Percentiles rank a stretch among this genome's conserved stretches.
These are phyloP conservation scores for Saposhnikovia divaricata DNA, from an alignment of 129 eudicot genomes.

Conservation along the genomic window DNA sequence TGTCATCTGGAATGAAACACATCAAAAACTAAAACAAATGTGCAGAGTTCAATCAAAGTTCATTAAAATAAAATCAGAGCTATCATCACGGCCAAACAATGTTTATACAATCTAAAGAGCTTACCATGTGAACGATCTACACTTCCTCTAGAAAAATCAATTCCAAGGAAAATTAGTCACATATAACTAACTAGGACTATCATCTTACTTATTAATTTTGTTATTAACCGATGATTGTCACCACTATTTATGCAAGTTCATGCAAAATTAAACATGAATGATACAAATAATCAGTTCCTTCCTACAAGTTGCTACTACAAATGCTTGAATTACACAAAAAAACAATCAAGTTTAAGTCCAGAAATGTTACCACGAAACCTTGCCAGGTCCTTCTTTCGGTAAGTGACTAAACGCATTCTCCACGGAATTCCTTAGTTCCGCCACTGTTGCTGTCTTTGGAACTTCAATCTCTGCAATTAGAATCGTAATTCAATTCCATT, in stretches of 20 bases:
- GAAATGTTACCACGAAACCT: slow-evolving; percentile 64
- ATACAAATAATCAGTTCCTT: background rate
- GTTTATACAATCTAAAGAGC: background rate
- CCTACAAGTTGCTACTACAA: background rate
- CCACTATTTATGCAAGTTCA: background rate
- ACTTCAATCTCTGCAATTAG: slow-evolving; percentile 50
- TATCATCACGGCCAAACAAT: background rate
- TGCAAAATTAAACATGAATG: background rate
- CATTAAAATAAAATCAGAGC: background rate
- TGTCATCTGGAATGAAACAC: background rate
- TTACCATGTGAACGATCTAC: background rate
- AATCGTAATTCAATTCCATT: background rate
- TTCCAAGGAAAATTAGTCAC: background rate
- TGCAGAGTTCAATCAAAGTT: background rate
- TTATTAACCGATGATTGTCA: background rate
- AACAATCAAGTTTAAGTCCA: background rate
- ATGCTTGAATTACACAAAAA: background rate
- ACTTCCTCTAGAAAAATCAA: background rate
- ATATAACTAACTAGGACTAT: background rate
- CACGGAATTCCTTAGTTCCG: slow-evolving; percentile 72
- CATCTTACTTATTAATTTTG: background rate
- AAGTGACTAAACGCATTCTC: slow-evolving; percentile 58
- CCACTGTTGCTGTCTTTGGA: slow-evolving; percentile 50
- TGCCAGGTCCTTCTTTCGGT: slow-evolving; percentile 56
- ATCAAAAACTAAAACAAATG: background rate